phyloP scores from a whole-genome alignment of 1,284 basidiomycete genomes.

The Athelia sp. region DNA sequence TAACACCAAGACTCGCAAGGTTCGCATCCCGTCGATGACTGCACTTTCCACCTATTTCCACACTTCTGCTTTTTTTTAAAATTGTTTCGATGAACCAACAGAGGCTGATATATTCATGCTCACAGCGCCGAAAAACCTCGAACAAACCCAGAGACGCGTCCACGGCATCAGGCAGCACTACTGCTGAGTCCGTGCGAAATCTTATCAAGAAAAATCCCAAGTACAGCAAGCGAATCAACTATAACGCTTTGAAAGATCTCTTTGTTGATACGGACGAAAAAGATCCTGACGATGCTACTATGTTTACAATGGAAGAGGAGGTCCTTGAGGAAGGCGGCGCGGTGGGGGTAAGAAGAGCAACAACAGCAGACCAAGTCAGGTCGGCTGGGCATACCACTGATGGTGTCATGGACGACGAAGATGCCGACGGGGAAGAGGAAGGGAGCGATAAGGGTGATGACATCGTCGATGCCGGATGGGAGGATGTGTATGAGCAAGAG shows the following conservation, averaged over 20 bases:
- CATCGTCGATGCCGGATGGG: constrained; percentile 26
- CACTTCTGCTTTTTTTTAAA: constrained; percentile 12
- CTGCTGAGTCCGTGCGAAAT: constrained; percentile 76
- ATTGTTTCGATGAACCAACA: not conserved
- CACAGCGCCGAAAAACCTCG: constrained; percentile 61
- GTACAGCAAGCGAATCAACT: constrained; percentile 88
- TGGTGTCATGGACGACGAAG: constrained; percentile 15
- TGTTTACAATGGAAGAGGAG: constrained; percentile 42
- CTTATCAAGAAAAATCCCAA: constrained; percentile 78
- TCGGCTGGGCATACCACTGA: constrained; percentile 19
- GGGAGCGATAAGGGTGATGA: constrained; percentile 29
- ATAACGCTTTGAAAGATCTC: constrained; percentile 76
- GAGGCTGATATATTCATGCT: constrained; percentile 9
- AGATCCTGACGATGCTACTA: constrained; percentile 39
- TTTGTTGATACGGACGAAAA: constrained; percentile 63
- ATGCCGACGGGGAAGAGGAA: constrained; percentile 29
- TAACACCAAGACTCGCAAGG: constrained; percentile 71
- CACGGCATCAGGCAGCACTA: constrained; percentile 66
- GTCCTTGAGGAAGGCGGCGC: constrained; percentile 41
- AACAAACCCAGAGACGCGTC: constrained; percentile 70
- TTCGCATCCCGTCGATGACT: constrained; percentile 44
- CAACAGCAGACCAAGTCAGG: constrained; percentile 12
- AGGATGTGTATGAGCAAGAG: constrained; percentile 38
- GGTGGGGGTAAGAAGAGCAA: constrained; percentile 8
- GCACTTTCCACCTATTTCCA: constrained; percentile 14